phyloP scores from a whole-genome alignment of 1,139 yeast genomes.

The Kluyveromyces sp. region DNA sequence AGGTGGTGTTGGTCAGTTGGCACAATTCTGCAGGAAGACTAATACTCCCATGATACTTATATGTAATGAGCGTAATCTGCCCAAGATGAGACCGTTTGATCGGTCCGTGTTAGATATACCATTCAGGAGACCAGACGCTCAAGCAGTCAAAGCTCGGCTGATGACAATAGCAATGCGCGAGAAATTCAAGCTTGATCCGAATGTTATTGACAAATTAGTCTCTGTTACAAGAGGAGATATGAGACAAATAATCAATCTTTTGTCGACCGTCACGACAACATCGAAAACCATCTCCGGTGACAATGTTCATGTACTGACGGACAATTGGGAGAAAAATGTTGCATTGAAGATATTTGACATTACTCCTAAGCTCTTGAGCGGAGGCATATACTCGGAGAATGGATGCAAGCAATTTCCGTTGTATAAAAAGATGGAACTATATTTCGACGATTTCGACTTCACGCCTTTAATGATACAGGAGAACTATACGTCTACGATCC shows the following conservation, averaged over 20 bases:
- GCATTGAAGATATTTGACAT: slow-evolving; percentile 93
- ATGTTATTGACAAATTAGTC: slow-evolving; percentile 76
- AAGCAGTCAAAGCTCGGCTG: slow-evolving; percentile 71
- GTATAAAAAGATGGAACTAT: slow-evolving; percentile 80
- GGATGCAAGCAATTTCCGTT: slow-evolving; percentile 47
- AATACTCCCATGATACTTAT: slow-evolving; percentile 85
- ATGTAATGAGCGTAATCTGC: slow-evolving; percentile 86
- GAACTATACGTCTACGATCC: slow-evolving; percentile 67
- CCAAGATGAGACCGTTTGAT: slow-evolving; percentile 96
- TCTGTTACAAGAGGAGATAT: slow-evolving; percentile 85
- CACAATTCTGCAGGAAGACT: slow-evolving; percentile 78
- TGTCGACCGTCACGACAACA: slow-evolving; percentile 76
- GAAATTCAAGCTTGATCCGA: slow-evolving; percentile 70
- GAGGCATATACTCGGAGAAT: slow-evolving; percentile 48
- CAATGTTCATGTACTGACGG: slow-evolving; percentile 47
- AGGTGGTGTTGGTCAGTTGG: slow-evolving; percentile 96
- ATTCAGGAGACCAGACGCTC: slow-evolving; percentile 83
- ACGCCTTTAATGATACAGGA: slow-evolving; percentile 96
- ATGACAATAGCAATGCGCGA: slow-evolving; percentile 90
- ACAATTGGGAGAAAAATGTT: slow-evolving; percentile 82
- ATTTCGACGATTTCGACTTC: slow-evolving; percentile 91
- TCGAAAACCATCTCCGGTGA: slow-evolving; percentile 52
- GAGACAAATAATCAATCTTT: slow-evolving; percentile 84
- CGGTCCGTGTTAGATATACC: slow-evolving; percentile 74
- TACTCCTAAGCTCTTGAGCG: slow-evolving; percentile 60